A percentile compares a stretch with the other conserved stretches of the same genome.
phyloP scores from a whole-genome alignment of 2,329 filamentous ascomycete genomes.

The Fusarium pilosicola region DNA sequence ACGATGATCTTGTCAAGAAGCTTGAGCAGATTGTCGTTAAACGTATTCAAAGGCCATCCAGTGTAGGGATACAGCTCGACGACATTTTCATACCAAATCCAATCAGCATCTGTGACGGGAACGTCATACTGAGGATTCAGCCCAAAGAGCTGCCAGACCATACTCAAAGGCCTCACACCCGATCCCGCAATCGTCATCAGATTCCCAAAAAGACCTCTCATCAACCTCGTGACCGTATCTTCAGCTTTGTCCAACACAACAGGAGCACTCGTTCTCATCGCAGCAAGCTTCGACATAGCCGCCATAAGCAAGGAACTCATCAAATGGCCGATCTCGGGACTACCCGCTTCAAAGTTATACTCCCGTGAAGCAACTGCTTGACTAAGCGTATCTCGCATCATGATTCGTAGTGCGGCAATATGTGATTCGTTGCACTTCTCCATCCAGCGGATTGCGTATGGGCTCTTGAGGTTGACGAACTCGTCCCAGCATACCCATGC shows the following conservation, averaged over 20 bases:
- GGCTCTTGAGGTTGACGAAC: slow-evolving; percentile 16
- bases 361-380: background rate
- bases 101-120: background rate
- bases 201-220: slow-evolving; percentile 13
- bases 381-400: slow-evolving; percentile 15
- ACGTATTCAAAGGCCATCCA: slow-evolving; percentile 8
- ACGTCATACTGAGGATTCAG: background rate
- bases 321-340: slow-evolving; percentile 5
- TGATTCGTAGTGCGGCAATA: slow-evolving; percentile 2
- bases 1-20: slow-evolving; percentile 24
- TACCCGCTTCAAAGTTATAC: background rate
- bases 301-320: slow-evolving; percentile 23
- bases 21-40: background rate
- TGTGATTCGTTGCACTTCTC: slow-evolving; percentile 22
- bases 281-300: slow-evolving; percentile 12
- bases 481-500: slow-evolving; percentile 25
- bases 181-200: slow-evolving; percentile 17
- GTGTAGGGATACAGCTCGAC: slow-evolving; percentile 20
- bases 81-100: slow-evolving; percentile 18
- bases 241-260: slow-evolving; percentile 2
- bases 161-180: slow-evolving; percentile 7
- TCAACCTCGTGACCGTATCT: slow-evolving; percentile 2
- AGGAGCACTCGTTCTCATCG: slow-evolving; percentile 1
- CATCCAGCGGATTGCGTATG: slow-evolving; percentile 16
- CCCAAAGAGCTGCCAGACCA: slow-evolving; percentile 17